These are phyloP conservation scores for Phytophthora constricta DNA, from an alignment of 352 stramenopile genomes.

Conservation along the genomic window DNA sequence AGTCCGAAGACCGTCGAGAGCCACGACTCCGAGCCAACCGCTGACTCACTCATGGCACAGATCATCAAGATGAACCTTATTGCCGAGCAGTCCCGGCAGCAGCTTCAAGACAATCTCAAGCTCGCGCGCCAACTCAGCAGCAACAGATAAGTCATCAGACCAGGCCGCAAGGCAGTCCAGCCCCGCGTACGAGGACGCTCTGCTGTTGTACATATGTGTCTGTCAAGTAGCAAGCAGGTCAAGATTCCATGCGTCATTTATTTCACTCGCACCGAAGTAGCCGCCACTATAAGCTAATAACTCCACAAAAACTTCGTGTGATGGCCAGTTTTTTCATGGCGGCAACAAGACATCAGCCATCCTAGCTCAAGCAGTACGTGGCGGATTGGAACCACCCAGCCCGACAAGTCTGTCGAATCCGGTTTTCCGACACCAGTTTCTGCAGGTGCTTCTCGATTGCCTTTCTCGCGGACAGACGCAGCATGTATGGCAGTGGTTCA, in stretches of 20 bases:
- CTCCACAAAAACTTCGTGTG: conserved; percentile 22
- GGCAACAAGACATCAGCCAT: too few species aligned
- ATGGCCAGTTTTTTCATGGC: conserved; percentile 15
- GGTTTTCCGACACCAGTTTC: conserved; percentile 62
- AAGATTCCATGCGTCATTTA: conserved; percentile 35
- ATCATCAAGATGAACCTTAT: conserved; percentile 85
- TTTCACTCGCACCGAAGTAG: too few species aligned
- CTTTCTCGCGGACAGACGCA: conserved; percentile 59
- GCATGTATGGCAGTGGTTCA: conserved; percentile 54
- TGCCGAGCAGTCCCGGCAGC: conserved; percentile 66
- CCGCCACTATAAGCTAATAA: conserved; percentile 32
- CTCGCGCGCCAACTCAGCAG: conserved; percentile 50
- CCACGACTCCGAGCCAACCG: conserved; percentile 27
- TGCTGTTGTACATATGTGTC: conserved; percentile 30
- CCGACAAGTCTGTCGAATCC: conserved; percentile 28
- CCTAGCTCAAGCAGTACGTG: conserved; percentile 40
- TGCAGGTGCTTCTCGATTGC: conserved; percentile 68
- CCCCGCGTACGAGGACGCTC: conserved; percentile 39
- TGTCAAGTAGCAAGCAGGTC: conserved; percentile 27
- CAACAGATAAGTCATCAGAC: conserved; percentile 43
- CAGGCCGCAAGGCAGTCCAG: conserved; percentile 46
- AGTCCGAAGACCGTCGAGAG: conserved; percentile 16
- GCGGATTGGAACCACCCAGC: conserved; percentile 38
- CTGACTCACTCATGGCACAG: conserved; percentile 67
- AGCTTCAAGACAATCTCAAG: conserved; percentile 69